phyloP scores from a whole-genome alignment of 148 eudicot species.

The Nepenthes gracilis region DNA sequence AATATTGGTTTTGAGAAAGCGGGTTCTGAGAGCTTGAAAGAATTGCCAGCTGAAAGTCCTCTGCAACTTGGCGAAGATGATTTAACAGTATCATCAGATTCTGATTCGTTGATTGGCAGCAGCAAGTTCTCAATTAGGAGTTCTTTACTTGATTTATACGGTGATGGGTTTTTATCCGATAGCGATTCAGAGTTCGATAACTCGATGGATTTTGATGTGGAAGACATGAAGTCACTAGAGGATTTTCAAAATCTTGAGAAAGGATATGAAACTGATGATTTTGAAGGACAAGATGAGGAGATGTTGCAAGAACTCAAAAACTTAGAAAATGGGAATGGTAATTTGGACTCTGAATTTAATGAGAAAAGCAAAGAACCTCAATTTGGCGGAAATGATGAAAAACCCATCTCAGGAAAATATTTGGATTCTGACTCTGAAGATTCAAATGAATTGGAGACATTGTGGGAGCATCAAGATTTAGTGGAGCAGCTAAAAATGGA shows the following conservation, averaged over 20 bases:
- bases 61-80: constrained; percentile 12
- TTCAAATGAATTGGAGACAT: constrained; percentile 28
- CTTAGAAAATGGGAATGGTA: constrained; percentile 19
- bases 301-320: constrained; percentile 33
- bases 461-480: constrained; percentile 96
- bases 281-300: constrained; percentile 27
- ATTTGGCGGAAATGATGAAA: constrained; percentile 11
- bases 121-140: constrained; percentile 28
- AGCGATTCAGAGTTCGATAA: constrained; percentile 27
- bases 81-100: constrained; percentile 23
- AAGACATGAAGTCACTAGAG: constrained; percentile 10
- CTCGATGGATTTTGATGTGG: constrained; percentile 9
- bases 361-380: background rate
- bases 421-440: constrained; percentile 31
- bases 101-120: constrained; percentile 36
- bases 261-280: constrained; percentile 20
- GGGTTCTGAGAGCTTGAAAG: too few relatives aligned
- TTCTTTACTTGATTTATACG: constrained; percentile 32
- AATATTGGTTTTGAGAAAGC: too few relatives aligned
- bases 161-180: constrained; percentile 54
- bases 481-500: constrained; percentile 90
- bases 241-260: constrained; percentile 19
- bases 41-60: background rate
- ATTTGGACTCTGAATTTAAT: background rate
- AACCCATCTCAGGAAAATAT: constrained; percentile 18